phyloP scores from a whole-genome alignment of 352 stramenopile genomes.

The Pythium inflatum region DNA sequence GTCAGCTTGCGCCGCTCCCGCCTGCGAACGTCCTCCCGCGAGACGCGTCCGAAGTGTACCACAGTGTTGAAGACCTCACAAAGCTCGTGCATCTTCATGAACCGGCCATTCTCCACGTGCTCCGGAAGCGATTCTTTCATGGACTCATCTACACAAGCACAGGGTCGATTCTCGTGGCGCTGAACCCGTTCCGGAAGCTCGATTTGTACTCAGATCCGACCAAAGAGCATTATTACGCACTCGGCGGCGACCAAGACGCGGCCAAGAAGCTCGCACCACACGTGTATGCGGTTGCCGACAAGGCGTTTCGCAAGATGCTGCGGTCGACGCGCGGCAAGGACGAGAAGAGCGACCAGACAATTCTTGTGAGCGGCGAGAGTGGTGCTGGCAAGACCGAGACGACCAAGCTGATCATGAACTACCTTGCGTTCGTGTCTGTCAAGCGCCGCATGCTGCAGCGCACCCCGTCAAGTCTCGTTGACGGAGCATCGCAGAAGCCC shows the following conservation, averaged over 20 bases:
- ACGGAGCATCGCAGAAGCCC: slow-evolving; percentile 29
- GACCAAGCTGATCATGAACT: slow-evolving; percentile 98
- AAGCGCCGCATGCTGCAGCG: slow-evolving; percentile 26
- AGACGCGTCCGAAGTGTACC: slow-evolving; percentile 61
- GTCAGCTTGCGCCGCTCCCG: slow-evolving; percentile 41
- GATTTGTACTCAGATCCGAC: slow-evolving; percentile 69
- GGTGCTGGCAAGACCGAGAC: slow-evolving; percentile 97
- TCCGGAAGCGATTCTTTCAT: slow-evolving; percentile 80
- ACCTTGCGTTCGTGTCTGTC: slow-evolving; percentile 90
- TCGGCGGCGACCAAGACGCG: slow-evolving; percentile 55
- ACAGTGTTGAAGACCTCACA: slow-evolving; percentile 86
- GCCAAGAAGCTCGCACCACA: slow-evolving; percentile 75
- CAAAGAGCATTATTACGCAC: slow-evolving; percentile 73
- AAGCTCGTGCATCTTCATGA: slow-evolving; percentile 92
- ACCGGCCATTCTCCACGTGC: slow-evolving; percentile 88
- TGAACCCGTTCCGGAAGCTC: slow-evolving; percentile 83
- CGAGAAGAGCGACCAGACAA: slow-evolving; percentile 88
- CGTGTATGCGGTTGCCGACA: slow-evolving; percentile 85
- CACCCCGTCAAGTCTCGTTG: neutral
- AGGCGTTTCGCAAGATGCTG: slow-evolving; percentile 88
- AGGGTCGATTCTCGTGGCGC: slow-evolving; percentile 81
- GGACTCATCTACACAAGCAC: slow-evolving; percentile 91
- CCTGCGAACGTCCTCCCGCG: slow-evolving; percentile 58
- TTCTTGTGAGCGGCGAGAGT: slow-evolving; percentile 96
- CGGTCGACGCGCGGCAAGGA: slow-evolving; percentile 34